These are phyloP conservation scores for Elymus sibiricus DNA, from an alignment of 176 grass and related monocot species.

Conservation along the genomic window DNA sequence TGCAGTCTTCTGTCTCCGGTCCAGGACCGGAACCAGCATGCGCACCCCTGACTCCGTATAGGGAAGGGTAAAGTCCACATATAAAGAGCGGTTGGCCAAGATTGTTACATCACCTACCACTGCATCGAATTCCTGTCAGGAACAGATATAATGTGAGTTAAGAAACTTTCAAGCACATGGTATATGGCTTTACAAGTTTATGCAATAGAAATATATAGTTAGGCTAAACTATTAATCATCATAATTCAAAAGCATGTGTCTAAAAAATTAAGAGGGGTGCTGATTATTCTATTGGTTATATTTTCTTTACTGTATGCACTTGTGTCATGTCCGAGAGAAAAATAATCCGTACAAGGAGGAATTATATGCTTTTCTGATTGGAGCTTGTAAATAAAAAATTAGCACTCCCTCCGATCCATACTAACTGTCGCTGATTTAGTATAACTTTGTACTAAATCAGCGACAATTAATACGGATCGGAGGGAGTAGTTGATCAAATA, in stretches of 20 bases:
- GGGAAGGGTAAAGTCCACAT: slow-evolving; percentile 77
- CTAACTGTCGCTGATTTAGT: too few relatives aligned
- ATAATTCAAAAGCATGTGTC: not conserved
- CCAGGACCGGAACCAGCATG: slow-evolving; percentile 65
- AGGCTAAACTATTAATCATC: slow-evolving; percentile 3
- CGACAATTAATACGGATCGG: too few relatives aligned
- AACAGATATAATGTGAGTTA: not conserved
- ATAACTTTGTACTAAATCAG: too few relatives aligned
- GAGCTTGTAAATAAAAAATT: not conserved
- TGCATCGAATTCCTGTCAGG: slow-evolving; percentile 58
- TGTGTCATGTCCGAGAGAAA: not conserved
- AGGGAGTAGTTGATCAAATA: not conserved
- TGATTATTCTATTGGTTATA: not conserved
- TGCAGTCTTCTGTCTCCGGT: slow-evolving; percentile 50
- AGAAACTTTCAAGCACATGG: not conserved
- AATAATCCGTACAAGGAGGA: not conserved
- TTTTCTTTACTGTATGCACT: not conserved
- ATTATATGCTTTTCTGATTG: not conserved
- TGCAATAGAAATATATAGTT: not conserved
- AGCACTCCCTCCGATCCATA: not conserved
- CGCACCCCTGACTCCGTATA: slow-evolving; percentile 75
- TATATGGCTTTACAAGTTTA: not conserved
- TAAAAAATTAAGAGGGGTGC: not conserved
- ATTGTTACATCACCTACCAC: slow-evolving; percentile 81
- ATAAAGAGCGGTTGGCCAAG: slow-evolving; percentile 61